Conservation (phyloP, 2,329 filamentous ascomycete species). For the Fusarium papillatum region DNA sequence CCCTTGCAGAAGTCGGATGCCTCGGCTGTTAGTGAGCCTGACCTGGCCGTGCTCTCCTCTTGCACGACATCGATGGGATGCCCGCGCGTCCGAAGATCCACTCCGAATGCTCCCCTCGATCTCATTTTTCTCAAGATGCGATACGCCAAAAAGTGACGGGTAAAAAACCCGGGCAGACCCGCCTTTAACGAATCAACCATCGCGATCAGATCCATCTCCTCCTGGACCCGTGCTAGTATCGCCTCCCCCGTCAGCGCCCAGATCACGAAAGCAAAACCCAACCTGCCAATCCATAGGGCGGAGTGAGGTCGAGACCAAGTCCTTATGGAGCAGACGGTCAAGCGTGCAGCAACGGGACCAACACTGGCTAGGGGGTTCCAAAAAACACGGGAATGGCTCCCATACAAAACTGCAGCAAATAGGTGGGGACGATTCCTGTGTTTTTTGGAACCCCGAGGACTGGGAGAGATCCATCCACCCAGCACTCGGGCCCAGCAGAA, state of each 20-base stretch:
- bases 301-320: slow-evolving; percentile 5
- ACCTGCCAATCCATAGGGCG: neutral
- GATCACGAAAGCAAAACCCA: neutral
- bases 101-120: slow-evolving; percentile 27
- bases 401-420: too few relatives aligned
- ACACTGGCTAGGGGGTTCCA: too few relatives aligned
- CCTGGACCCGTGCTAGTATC: neutral
- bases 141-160: slow-evolving; percentile 24
- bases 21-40: slow-evolving; percentile 17
- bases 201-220: neutral
- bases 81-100: slow-evolving; percentile 15
- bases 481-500: neutral
- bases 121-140: slow-evolving; percentile 6
- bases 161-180: slow-evolving; percentile 15
- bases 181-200: slow-evolving; percentile 1
- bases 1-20: slow-evolving; percentile 37
- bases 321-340: neutral
- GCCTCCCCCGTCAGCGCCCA: neutral
- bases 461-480: slow-evolving; percentile 3
- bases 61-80: neutral
- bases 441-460: too few relatives aligned
- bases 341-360: neutral
- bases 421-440: too few relatives aligned
- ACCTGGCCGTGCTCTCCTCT: neutral
- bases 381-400: too few relatives aligned